These are phyloP conservation scores for Ophiocordyceps camponoti-floridani DNA, from an alignment of 2,329 filamentous ascomycete species.

Conservation along the genomic window DNA sequence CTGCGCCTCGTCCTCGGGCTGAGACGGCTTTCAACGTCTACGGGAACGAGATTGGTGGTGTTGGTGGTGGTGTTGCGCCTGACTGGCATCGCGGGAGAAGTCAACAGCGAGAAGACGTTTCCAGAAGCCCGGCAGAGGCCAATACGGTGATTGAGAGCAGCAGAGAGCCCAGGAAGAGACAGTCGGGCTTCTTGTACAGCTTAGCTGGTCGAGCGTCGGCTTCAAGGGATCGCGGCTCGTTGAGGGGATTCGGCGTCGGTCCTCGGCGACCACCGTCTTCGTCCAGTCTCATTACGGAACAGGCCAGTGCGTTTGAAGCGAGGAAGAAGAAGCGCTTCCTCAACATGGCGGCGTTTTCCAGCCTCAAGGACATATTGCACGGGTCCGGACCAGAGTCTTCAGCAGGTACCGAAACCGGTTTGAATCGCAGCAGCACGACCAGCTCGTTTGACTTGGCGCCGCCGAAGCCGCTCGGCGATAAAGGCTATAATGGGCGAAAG, in stretches of 20 bases:
- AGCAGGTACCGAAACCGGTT: background rate
- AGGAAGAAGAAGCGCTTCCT: conserved; percentile 27
- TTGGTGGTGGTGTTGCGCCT: background rate
- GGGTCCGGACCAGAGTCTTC: conserved; percentile 5
- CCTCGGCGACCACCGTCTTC: background rate
- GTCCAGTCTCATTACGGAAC: conserved; percentile 3
- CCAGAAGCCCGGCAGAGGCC: conserved; percentile 19
- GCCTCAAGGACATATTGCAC: conserved; percentile 11
- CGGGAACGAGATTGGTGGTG: conserved; percentile 17
- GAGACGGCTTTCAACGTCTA: conserved; percentile 9
- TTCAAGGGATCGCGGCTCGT: conserved; percentile 7
- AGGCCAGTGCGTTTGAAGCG: background rate
- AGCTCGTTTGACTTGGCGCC: conserved; percentile 6
- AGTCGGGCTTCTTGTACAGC: conserved; percentile 18
- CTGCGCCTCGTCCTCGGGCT: conserved; percentile 4
- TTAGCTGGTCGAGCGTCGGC: conserved; percentile 9
- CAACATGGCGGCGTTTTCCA: conserved; percentile 14
- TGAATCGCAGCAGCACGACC: conserved; percentile 8
- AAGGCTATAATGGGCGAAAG: conserved; percentile 6
- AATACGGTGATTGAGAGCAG: conserved; percentile 21
- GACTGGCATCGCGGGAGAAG: background rate
- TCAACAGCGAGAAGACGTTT: background rate
- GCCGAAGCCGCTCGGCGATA: conserved; percentile 2
- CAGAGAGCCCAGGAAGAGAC: conserved; percentile 16
- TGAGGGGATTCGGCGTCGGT: background rate